Evolutionary conservation across 345 rosid genomes (phyloP).

Genomic region (Alliaria petiolata): DNA sequence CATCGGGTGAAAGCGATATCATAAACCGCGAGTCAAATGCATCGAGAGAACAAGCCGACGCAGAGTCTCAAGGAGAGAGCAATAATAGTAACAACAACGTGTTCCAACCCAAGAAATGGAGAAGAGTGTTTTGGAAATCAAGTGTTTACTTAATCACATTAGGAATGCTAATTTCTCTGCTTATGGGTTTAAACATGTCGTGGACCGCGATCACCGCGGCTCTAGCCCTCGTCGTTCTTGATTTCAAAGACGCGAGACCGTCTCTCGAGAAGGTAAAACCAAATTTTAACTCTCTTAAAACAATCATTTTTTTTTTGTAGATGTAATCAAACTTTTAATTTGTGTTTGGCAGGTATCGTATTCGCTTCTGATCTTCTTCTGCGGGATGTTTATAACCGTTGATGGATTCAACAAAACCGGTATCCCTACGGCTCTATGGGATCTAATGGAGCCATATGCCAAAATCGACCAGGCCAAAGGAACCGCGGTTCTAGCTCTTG

Average conservation of each 20-base stretch:
- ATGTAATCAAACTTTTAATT: neutral
- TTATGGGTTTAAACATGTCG: constrained; percentile 78
- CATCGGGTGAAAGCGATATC: constrained; percentile 35
- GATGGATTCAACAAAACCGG: constrained; percentile 85
- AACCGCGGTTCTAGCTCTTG: constrained; percentile 50
- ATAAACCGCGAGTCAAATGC: constrained; percentile 23
- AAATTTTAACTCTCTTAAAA: neutral
- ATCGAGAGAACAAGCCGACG: constrained; percentile 39
- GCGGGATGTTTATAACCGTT: constrained; percentile 87
- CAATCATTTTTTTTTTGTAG: neutral
- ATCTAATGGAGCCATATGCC: constrained; percentile 71
- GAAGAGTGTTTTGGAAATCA: constrained; percentile 50
- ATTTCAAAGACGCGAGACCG: constrained; percentile 79
- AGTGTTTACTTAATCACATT: constrained; percentile 60
- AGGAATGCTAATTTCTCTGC: constrained; percentile 66
- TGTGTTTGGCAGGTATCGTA: constrained; percentile 58
- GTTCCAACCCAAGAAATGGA: constrained; percentile 39
- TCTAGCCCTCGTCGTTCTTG: constrained; percentile 74
- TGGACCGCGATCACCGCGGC: constrained; percentile 91
- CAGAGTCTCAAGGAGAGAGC: constrained; percentile 29
- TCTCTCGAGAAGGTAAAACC: constrained; percentile 70
- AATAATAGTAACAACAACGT: neutral
- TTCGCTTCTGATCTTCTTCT: constrained; percentile 73
- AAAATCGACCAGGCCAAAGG: constrained; percentile 47
- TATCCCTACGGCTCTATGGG: constrained; percentile 73